Evolutionary conservation across 805 yeast genomes (phyloP).

Genomic region (Lachancea dasiensis): DNA sequence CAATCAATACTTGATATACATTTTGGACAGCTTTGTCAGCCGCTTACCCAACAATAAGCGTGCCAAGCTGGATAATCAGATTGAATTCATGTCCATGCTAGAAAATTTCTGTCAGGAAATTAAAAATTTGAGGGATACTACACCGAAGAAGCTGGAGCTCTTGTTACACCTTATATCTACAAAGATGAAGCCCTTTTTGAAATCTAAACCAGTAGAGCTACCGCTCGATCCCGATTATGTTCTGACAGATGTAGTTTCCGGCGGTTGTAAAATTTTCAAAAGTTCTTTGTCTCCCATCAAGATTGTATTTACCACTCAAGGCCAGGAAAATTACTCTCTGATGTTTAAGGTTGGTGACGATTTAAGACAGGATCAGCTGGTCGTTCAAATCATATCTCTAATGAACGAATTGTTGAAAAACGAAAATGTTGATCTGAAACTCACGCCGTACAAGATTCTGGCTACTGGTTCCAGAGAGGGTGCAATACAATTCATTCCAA

Average conservation of each 20-base stretch:
- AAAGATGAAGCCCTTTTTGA: conserved; percentile 37
- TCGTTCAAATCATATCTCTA: conserved; percentile 83
- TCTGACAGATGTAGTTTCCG: conserved; percentile 71
- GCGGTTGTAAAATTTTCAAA: conserved; percentile 81
- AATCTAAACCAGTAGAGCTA: conserved; percentile 49
- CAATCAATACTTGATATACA: conserved; percentile 43
- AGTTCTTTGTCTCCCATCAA: conserved; percentile 86
- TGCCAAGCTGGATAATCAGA: conserved; percentile 47
- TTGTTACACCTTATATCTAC: conserved; percentile 43
- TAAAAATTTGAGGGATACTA: conserved; percentile 64
- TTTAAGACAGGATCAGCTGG: conserved; percentile 91
- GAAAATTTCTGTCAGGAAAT: conserved; percentile 60
- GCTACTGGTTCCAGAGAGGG: conserved; percentile 93
- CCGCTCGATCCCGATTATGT: conserved; percentile 80
- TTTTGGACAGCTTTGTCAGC: conserved; percentile 41
- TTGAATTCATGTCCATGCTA: conserved; percentile 59
- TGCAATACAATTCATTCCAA: conserved; percentile 89
- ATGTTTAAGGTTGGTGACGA: conserved; percentile 96
- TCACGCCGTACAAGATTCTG: conserved; percentile 83
- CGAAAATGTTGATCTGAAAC: conserved; percentile 81
- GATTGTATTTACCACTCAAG: conserved; percentile 62
- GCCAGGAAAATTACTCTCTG: conserved; percentile 57
- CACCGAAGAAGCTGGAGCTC: conserved; percentile 67
- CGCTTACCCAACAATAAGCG: conserved; percentile 26
- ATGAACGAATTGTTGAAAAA: conserved; percentile 86